Evolutionary conservation across 73 alveolate species (phyloP), one percentile per base, ranked within the genome.

Genomic region (Urostyla sp.): DNA sequence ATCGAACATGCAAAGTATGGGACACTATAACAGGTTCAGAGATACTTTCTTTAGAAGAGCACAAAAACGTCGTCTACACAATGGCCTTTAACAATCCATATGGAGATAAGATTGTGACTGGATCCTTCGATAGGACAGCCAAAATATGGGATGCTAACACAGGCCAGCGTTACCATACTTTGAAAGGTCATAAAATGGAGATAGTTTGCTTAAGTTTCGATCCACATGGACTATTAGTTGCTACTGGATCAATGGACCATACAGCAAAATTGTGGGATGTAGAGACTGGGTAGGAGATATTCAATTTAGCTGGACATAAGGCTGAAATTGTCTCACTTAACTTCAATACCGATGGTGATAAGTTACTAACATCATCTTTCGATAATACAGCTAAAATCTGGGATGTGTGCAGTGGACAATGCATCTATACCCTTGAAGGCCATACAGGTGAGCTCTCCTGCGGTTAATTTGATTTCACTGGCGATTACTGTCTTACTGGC

Each of bases 1-100:
- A 98, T 87, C 92, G 99, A 84, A 98, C 99, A 18, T 97, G 99
- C 90, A 95, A 97, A 75, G 98, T 98, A 48, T 98, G 99, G 99
- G 99, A 98, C 67, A 98, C 99, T 18, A 86, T 82, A 76, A 90
- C 98, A 0, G 99, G 99, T 20, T 95, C 97, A 60, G 98, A 95
- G 88, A 88, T 96, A 27, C 95, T 89, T 67, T 84, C 98, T 45
- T 85, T 98, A 21, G 98, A 95, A 53, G 99, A 99, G 20, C 99
- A 97, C 94, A 96, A 94, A 78, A 98, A 97, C 88, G 99, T 97
- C 69, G 99, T 98, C 34, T 98, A 98, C 87, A 85, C 99, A 20
- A 97, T 98, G 54, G 99, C 99, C 51, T 98, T 98, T 90, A 98
- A 98, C 90, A 96, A 96, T 84, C 99, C 99, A 0, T 98, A 92